Evolutionary conservation across 2,329 filamentous ascomycete genomes (phyloP).

Genomic region (Lasiodiplodia theobromae): DNA sequence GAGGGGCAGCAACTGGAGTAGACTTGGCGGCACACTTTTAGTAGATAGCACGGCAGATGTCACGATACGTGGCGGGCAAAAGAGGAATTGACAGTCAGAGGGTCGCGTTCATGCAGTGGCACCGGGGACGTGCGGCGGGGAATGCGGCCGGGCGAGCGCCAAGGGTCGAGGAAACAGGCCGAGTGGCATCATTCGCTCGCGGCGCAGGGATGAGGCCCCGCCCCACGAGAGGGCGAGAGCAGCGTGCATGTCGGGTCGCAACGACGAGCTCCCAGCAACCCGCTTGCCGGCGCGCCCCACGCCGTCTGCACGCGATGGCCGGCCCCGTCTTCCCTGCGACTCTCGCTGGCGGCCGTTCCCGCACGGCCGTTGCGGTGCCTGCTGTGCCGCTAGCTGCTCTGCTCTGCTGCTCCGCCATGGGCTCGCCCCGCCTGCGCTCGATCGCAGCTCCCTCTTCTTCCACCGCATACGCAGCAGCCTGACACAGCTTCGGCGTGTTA

Average conservation of each 20-base stretch:
- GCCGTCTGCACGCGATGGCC: not conserved
- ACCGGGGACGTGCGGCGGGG: not conserved
- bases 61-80: slow-evolving; percentile 11
- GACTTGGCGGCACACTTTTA: not conserved
- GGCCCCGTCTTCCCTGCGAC: not conserved
- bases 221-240: not conserved
- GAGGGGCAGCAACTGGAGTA: slow-evolving; percentile 72
- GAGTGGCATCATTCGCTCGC: not conserved
- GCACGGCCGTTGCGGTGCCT: not conserved
- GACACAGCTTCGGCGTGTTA: slow-evolving; percentile 3
- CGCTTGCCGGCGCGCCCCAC: not conserved
- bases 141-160: not conserved
- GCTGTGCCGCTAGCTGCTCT: not conserved
- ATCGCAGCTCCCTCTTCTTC: slow-evolving; percentile 19
- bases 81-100: slow-evolving; percentile 5
- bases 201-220: not conserved
- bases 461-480: slow-evolving; percentile 17
- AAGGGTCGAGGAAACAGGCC: not conserved
- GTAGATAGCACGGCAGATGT: slow-evolving; percentile 22
- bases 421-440: slow-evolving; percentile 2
- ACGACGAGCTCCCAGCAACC: not conserved
- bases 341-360: not conserved
- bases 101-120: slow-evolving; percentile 27
- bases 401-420: not conserved
- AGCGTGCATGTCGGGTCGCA: not conserved